Evolutionary conservation across 2,329 filamentous ascomycete species (phyloP).

Genomic region (Xylariales sp.): DNA sequence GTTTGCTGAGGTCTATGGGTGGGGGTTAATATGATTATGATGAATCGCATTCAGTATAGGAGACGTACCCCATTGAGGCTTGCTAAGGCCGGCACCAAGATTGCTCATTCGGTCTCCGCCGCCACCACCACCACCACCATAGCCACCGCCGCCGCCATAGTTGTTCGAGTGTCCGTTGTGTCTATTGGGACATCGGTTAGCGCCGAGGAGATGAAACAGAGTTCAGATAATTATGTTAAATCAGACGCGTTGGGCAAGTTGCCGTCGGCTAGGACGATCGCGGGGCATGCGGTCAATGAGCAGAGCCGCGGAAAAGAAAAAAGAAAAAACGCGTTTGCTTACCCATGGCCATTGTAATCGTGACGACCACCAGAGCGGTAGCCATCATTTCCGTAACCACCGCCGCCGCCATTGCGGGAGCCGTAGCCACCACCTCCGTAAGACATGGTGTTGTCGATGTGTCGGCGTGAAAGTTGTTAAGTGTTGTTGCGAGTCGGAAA

Average conservation of each 20-base stretch:
- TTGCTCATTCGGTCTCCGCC: constrained; percentile 93
- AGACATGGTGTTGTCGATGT: constrained; percentile 66
- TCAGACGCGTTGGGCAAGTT: background rate
- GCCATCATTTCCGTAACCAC: constrained; percentile 44
- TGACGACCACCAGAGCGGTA: constrained; percentile 50
- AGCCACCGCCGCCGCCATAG: constrained; percentile 62
- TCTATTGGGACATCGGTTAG: constrained; percentile 55
- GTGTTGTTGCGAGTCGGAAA: constrained; percentile 26
- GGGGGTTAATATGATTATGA: constrained; percentile 44
- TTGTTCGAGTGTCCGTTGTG: constrained; percentile 61
- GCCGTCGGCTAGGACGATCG: constrained; percentile 6
- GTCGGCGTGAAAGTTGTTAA: constrained; percentile 25
- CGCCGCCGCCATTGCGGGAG: constrained; percentile 31
- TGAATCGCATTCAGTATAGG: constrained; percentile 27
- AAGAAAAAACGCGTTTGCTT: constrained; percentile 38
- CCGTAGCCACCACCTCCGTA: constrained; percentile 66
- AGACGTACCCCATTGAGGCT: constrained; percentile 85
- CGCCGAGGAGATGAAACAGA: constrained; percentile 54
- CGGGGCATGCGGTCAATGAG: constrained; percentile 6
- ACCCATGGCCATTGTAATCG: constrained; percentile 54
- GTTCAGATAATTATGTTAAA: background rate
- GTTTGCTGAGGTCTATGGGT: constrained; percentile 72
- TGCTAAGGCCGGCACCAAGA: constrained; percentile 87
- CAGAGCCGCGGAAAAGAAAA: background rate
- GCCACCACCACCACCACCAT: constrained; percentile 58